Base-by-base conservation (phyloP, 768 basidiomycete genomes). In the Wakefieldia striispora region DNA sequence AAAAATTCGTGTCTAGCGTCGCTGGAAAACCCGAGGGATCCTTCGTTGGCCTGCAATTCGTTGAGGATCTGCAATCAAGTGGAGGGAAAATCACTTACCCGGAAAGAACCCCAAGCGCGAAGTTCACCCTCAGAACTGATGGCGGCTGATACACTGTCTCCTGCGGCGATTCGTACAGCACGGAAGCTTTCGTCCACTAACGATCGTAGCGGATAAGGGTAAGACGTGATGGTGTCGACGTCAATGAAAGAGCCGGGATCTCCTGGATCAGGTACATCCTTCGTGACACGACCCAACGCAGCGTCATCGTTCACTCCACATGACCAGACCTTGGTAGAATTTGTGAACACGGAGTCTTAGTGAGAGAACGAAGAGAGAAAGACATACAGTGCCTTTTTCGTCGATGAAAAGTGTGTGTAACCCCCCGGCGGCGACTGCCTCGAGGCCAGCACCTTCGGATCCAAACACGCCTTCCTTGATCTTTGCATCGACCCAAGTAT, bases 261-360 rank as follows among this genome's bases (percentile, higher is more conserved):
- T 19, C 82, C 72, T 3, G 86, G 84, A 55, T 79, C 70, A 2
- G 76, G 75, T 10, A 83, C 73, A 43, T 80, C 71, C 51, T 78
- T 75, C 1, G 91, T 93, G 46, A 84, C 69, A 42, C 92, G 82
- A 14, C 92, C 92, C 31, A 95, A 78, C 43, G 91, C 89, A 48
- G 90, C 92, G 57, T 93, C 86, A 55, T 95, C 92, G 62, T 95
- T 94, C 23, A 85, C 81, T 35, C 89, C 89, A 61, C 88, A 90
- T 23, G 88, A 83, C 89, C 89, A 91, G 10, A 91, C 72, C 89
- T 91, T 62, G 40, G 43, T 4, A 44, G 24, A n/a, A 41, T 35
- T 45, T 36, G 16, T 58, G 48, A 55, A 47, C 14, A 41, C 13
- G 17, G 10, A 42, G 34, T 4, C 19, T 23, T 17, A 26, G n/a